Percentiles rank a stretch among this genome's conserved stretches.
Evolutionary conservation across 768 basidiomycete species (phyloP).

Genomic region (Amanita thiersii): DNA sequence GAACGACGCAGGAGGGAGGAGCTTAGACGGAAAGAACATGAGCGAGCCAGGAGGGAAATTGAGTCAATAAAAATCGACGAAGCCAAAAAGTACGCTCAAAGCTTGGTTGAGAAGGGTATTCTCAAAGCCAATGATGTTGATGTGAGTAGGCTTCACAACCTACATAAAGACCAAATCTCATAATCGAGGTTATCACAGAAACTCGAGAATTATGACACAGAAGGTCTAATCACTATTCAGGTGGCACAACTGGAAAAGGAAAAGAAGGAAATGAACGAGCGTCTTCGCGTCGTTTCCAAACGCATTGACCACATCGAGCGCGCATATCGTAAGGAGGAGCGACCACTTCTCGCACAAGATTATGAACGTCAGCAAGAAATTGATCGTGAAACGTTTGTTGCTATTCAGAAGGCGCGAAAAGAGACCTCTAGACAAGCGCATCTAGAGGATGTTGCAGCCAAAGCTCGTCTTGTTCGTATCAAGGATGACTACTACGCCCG

Average conservation of each 20-base stretch:
- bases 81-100: conserved; percentile 82
- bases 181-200: conserved; percentile 35
- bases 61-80: conserved; percentile 76
- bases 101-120: conserved; percentile 71
- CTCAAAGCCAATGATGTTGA: conserved; percentile 56
- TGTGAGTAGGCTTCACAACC: conserved; percentile 35
- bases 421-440: conserved; percentile 52
- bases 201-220: conserved; percentile 78
- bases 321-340: conserved; percentile 89
- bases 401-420: conserved; percentile 45
- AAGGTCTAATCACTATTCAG: conserved; percentile 80
- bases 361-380: conserved; percentile 78
- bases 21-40: conserved; percentile 51
- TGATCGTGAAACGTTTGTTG: conserved; percentile 66
- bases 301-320: conserved; percentile 94
- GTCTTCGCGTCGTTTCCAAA: conserved; percentile 76
- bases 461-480: conserved; percentile 69
- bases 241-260: conserved; percentile 96
- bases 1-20: conserved; percentile 56
- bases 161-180: conserved; percentile 8
- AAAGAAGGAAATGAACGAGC: conserved; percentile 78
- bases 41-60: conserved; percentile 62
- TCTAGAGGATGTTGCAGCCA: conserved; percentile 60
- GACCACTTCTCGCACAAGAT: conserved; percentile 76
- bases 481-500: conserved; percentile 55